These are phyloP conservation scores for Cinnamomum chago DNA, from an alignment of 164 flowering plant genomes.

Conservation along the genomic window DNA sequence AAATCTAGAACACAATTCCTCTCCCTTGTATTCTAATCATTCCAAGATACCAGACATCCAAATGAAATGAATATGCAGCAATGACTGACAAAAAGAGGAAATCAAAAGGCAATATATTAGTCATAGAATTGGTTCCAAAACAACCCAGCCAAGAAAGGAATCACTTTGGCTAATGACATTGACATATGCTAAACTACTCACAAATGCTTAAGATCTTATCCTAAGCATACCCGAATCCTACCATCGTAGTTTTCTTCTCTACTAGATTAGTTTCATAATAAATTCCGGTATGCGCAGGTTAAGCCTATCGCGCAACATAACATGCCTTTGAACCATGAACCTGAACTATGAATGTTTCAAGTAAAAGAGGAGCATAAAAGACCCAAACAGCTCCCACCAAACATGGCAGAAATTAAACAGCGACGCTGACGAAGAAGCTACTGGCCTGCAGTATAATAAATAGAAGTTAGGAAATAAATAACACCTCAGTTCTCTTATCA, in stretches of 20 bases:
- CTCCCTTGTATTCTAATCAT: no score
- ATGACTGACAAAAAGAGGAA: no score
- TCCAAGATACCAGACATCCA: no score
- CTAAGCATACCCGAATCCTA: slow-evolving; percentile 5
- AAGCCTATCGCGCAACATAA: slow-evolving; percentile 6
- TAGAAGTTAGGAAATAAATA: neutral
- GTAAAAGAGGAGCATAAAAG: slow-evolving; percentile 30
- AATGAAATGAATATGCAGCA: no score
- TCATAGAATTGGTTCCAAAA: neutral
- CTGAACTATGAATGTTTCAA: slow-evolving; percentile 17
- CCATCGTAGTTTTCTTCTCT: no score
- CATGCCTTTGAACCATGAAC: neutral
- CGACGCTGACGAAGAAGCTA: slow-evolving; percentile 27
- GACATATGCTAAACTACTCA: slow-evolving; percentile 1
- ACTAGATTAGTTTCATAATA: neutral
- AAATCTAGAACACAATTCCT: no score
- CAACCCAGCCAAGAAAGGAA: neutral
- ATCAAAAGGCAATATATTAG: no score
- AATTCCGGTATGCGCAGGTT: slow-evolving; percentile 1
- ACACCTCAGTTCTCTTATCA: neutral
- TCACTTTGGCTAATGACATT: neutral
- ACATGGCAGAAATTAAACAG: slow-evolving; percentile 10
- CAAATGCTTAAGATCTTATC: slow-evolving; percentile 4
- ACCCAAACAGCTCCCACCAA: slow-evolving; percentile 26
- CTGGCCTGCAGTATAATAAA: slow-evolving; percentile 22